A percentile compares a stretch with the other conserved stretches of the same genome.
Evolutionary conservation across 2,329 filamentous ascomycete genomes (phyloP).

Genomic region (Arthroderma sp.): DNA sequence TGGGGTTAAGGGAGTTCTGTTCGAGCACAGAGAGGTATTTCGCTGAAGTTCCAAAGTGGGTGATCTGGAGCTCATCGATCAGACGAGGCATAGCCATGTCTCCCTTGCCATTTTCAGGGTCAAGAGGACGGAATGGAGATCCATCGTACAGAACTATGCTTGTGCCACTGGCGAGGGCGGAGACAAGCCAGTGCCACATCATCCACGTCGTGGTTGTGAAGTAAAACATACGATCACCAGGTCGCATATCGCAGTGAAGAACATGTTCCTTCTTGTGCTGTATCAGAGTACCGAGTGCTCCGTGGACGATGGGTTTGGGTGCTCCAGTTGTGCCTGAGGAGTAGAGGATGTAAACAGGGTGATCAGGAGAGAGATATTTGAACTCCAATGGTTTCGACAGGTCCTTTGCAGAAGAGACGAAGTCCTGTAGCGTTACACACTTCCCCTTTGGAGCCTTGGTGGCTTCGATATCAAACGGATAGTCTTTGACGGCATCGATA

Average conservation of each 20-base stretch:
- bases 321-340: constrained; percentile 77
- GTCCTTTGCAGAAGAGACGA: constrained; percentile 34
- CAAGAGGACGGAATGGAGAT: constrained; percentile 67
- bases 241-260: constrained; percentile 68
- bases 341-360: constrained; percentile 89
- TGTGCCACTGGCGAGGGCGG: constrained; percentile 67
- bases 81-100: constrained; percentile 72
- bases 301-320: constrained; percentile 92
- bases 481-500: constrained; percentile 50
- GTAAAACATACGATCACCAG: constrained; percentile 68
- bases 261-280: constrained; percentile 97
- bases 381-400: constrained; percentile 45
- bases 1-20: constrained; percentile 56
- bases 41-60: constrained; percentile 88
- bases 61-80: constrained; percentile 68
- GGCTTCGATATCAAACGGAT: constrained; percentile 26
- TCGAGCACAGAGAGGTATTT: constrained; percentile 89
- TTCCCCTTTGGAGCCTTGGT: constrained; percentile 28
- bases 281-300: constrained; percentile 73
- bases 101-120: constrained; percentile 46
- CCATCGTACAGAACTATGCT: constrained; percentile 85
- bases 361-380: constrained; percentile 66
- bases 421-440: constrained; percentile 33
- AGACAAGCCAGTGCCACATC: constrained; percentile 99
- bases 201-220: constrained; percentile 96